Base-by-base conservation (phyloP, 805 yeast genomes). In the Candida caryicola region DNA sequence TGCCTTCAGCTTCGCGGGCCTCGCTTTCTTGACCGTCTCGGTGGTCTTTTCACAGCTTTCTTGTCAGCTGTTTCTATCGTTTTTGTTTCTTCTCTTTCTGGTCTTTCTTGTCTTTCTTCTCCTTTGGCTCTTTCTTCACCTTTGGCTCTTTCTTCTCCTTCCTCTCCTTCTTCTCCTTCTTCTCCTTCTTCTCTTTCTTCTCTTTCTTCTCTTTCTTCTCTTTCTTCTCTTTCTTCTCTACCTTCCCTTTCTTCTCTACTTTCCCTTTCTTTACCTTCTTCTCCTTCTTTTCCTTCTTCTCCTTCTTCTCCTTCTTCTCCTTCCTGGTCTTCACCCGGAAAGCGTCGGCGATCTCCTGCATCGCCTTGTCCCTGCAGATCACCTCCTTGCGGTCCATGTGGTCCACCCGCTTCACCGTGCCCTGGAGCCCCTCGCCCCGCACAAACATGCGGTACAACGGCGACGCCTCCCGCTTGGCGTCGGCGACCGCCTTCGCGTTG, bases 371-470 rank as follows among this genome's bases (percentile, higher is more conserved):
- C 3, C 53, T 53, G 51, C 49, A 60, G 41, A 50, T 47, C 8
- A 36, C 31, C 29, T 37, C 41, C 33, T 39, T 47, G 23, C 29
- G 41, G 16, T 34, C 47, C 36, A 45, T 57, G 45, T 40, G 51
- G 4, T 60, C 67, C 18, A 59, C 55, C 41, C 60, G 57, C 1
- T 76, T 81, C 4, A 78, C 76, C 0, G 95, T 85, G 1, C 97
- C 98, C 29, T 76, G 73, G 40, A 91, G 62, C 1, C 93, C 84
- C 48, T 85, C 91, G 0, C 98, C 99, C 48, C 77, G 74, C 1
- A 89, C 95, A 68, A 91, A 91, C 86, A 83, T 80, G 43, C 77
- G 65, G 53, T 91, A 93, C 39, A 93, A 64, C 1, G 95, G 95
- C 4, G 93, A 82, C 23, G 66, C 67, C 2, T 72, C 64, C 51